Evolutionary conservation across 768 basidiomycete genomes (phyloP), one percentile per base, ranked within the genome.

Genomic region (Lentinus tigrinus): DNA sequence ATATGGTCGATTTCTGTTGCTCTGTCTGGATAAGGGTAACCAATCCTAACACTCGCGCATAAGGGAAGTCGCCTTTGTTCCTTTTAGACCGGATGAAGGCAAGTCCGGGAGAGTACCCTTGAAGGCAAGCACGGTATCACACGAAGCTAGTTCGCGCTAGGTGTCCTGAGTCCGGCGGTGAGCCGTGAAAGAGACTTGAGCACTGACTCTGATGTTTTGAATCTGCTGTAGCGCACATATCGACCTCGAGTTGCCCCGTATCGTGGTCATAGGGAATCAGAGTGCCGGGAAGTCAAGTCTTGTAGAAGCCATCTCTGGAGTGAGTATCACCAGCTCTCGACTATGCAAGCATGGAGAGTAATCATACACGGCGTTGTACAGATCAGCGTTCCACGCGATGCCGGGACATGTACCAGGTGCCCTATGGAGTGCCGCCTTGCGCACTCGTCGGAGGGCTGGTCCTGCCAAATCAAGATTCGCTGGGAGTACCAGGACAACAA

Each of bases 181-280:
- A n/a, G n/a, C n/a, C n/a, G n/a, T 3, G 11, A 7, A n/a, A 46
- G 1, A 23, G 9, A 46, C 1, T 1, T 5, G 44, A 3, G 13
- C 2, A 4, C 23, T 46, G 13, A n/a, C 10, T 14, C 16, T 13
- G 19, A n/a, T n/a, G 24, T 10, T 42, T 16, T 21, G 4, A 6
- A 13, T 46, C 19, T 3, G 2, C 39, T 23, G 23, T 26, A 78
- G 78, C 7, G 73, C 76, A 2, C 76, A 80, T 60, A 70, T 72
- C 3, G 78, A 81, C 27, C 63, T 81, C n/a, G 79, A 82, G 57
- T 65, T 83, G 2, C 80, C 81, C 3, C 70, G 79, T 2, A 77
- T 82, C 27, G 76, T 75, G 10, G 78, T 81, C 44, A 78, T 81
- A 26, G 81, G 81, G 11, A 80, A 79, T 38, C 82, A 83, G 62